Conservation (phyloP, 108 stramenopile genomes). For the Fragilaria radians region DNA sequence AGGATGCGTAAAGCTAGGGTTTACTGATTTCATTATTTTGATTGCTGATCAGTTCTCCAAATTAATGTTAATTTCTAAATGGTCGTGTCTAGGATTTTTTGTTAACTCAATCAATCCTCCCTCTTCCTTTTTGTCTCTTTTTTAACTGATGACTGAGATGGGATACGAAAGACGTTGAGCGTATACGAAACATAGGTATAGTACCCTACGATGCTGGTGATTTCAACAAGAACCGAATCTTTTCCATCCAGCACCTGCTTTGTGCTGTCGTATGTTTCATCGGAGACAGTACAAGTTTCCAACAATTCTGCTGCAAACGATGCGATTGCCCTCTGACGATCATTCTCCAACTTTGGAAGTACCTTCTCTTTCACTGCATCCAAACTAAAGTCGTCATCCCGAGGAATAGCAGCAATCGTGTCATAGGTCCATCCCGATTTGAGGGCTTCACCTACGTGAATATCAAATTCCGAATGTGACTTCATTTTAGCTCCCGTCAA, state of each 20-base stretch:
- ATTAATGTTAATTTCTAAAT: too few relatives aligned
- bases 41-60: too few relatives aligned
- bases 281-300: slow-evolving; percentile 59
- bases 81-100: too few relatives aligned
- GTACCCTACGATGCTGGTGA: slow-evolving; percentile 76
- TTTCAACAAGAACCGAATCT: slow-evolving; percentile 65
- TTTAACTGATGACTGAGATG: slow-evolving; percentile 19
- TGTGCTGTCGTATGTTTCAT: slow-evolving; percentile 60
- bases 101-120: too few relatives aligned
- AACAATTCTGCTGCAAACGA: slow-evolving; percentile 63
- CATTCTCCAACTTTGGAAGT: slow-evolving; percentile 43
- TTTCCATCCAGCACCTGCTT: slow-evolving; percentile 37
- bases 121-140: neutral
- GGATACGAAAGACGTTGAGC: slow-evolving; percentile 70
- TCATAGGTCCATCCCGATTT: slow-evolving; percentile 51
- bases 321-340: slow-evolving; percentile 56
- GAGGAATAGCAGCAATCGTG: slow-evolving; percentile 50
- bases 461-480: slow-evolving; percentile 64
- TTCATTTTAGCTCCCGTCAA: slow-evolving; percentile 64
- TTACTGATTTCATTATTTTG: too few relatives aligned
- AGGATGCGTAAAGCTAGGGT: too few relatives aligned
- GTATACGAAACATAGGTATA: slow-evolving; percentile 76
- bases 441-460: slow-evolving; percentile 68
- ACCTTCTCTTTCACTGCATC: slow-evolving; percentile 30
- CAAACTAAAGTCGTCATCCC: slow-evolving; percentile 46